These are phyloP conservation scores for Lachnellula cervina DNA, from an alignment of 2,329 filamentous ascomycete genomes.

Conservation along the genomic window DNA sequence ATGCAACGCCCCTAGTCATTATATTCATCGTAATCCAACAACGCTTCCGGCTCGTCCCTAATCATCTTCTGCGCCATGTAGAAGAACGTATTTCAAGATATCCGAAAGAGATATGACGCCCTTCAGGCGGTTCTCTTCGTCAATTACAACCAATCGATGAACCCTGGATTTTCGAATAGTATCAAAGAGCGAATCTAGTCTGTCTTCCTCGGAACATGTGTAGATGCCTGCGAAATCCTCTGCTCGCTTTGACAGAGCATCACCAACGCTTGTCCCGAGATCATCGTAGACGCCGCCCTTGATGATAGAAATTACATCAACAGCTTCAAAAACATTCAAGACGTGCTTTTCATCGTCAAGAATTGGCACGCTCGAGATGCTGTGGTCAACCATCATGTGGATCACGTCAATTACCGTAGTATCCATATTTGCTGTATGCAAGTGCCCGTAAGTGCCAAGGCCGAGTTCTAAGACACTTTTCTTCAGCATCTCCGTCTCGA, in stretches of 20 bases:
- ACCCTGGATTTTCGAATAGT: conserved; percentile 93
- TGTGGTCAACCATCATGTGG: conserved; percentile 84
- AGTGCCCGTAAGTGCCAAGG: conserved; percentile 75
- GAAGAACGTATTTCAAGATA: conserved; percentile 89
- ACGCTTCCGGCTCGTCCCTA: conserved; percentile 16
- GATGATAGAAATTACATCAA: conserved; percentile 94
- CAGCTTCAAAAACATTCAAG: conserved; percentile 94
- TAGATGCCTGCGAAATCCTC: conserved; percentile 96
- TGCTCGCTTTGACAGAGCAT: conserved; percentile 79
- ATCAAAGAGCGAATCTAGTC: conserved; percentile 92
- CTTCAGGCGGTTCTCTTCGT: conserved; percentile 79
- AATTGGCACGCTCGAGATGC: conserved; percentile 92
- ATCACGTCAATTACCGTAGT: conserved; percentile 93
- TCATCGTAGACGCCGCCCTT: conserved; percentile 92
- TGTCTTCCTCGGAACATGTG: conserved; percentile 87
- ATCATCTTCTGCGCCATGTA: conserved; percentile 45
- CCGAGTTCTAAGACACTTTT: conserved; percentile 81
- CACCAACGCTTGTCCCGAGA: conserved; percentile 77
- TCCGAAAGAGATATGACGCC: conserved; percentile 93
- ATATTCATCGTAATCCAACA: conserved; percentile 17
- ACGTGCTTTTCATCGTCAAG: conserved; percentile 73
- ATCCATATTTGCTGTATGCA: conserved; percentile 82
- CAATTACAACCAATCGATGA: conserved; percentile 87
- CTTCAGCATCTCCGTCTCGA: conserved; percentile 76
- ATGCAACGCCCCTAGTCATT: conserved; percentile 30